These are phyloP conservation scores for Sordariomycetes sp. DNA, from an alignment of 2,329 filamentous ascomycete species.

Conservation along the genomic window DNA sequence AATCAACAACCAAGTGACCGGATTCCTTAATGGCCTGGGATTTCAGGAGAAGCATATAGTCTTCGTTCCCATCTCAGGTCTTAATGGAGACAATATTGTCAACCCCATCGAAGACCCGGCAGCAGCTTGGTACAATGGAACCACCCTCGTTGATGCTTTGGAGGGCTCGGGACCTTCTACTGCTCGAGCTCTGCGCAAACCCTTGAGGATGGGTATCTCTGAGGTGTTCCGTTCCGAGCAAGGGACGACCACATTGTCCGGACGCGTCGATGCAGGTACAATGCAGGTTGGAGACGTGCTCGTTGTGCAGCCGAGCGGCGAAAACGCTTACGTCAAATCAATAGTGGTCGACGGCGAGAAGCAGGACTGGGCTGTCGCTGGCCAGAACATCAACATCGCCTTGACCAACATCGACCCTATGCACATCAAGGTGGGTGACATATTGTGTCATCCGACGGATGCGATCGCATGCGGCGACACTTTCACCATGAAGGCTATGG, in stretches of 20 bases:
- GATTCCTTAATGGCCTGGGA: constrained; percentile 73
- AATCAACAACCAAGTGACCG: constrained; percentile 72
- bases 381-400: constrained; percentile 80
- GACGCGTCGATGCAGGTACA: constrained; percentile 75
- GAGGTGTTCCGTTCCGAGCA: constrained; percentile 79
- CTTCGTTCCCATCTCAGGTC: constrained; percentile 83
- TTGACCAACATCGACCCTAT: constrained; percentile 76
- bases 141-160: constrained; percentile 73
- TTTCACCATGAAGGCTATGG: constrained; percentile 77
- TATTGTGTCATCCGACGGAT: constrained; percentile 62
- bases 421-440: constrained; percentile 75
- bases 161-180: constrained; percentile 70
- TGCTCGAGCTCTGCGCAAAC: constrained; percentile 59
- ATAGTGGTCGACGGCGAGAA: constrained; percentile 67
- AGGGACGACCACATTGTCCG: constrained; percentile 76
- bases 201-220: constrained; percentile 76
- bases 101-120: constrained; percentile 43
- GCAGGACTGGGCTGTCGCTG: constrained; percentile 84
- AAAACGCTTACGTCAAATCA: constrained; percentile 72
- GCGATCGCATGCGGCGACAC: constrained; percentile 63
- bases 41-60: constrained; percentile 75
- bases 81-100: constrained; percentile 81
- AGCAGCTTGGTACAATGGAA: constrained; percentile 71
- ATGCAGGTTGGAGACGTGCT: constrained; percentile 78
- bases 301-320: constrained; percentile 69